Evolutionary conservation across 2,329 filamentous ascomycete species (phyloP).

Genomic region (Trichoderma sp.): DNA sequence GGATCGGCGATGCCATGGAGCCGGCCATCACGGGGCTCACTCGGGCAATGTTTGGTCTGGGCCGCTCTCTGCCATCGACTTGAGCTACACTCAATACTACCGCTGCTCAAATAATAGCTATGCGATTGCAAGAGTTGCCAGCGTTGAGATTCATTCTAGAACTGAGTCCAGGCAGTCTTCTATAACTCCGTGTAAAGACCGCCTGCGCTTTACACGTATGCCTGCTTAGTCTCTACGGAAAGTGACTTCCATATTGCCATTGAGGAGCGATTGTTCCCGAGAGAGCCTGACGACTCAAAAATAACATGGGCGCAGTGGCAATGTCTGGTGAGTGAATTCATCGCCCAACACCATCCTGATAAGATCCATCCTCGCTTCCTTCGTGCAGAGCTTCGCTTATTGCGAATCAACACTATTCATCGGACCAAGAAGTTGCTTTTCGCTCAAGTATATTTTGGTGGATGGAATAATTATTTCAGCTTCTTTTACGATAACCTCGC

Average conservation of each 20-base stretch:
- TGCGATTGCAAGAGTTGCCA: background rate
- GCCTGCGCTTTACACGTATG: constrained; percentile 25
- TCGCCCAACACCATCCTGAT: constrained; percentile 34
- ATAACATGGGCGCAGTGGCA: constrained; percentile 44
- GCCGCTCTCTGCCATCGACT: no score
- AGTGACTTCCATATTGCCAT: constrained; percentile 41
- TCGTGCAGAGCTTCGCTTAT: constrained; percentile 46
- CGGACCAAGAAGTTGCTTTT: constrained; percentile 34
- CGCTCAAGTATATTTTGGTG: constrained; percentile 30
- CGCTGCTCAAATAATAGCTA: background rate
- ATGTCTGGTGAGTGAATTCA: constrained; percentile 31
- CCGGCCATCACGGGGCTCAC: no score
- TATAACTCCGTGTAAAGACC: background rate
- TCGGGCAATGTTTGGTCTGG: no score
- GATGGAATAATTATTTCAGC: constrained; percentile 39
- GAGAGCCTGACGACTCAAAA: constrained; percentile 3
- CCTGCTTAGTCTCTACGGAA: constrained; percentile 34
- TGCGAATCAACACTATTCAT: constrained; percentile 46
- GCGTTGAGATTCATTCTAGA: background rate
- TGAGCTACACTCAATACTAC: background rate
- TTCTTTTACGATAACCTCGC: constrained; percentile 48
- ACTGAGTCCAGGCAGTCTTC: background rate
- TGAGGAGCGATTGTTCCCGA: constrained; percentile 38
- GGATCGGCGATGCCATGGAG: no score
- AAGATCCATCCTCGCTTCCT: constrained; percentile 42